A percentile compares a stretch with the other conserved stretches of the same genome.
Evolutionary conservation across 306 rosid genomes (phyloP).

Genomic region (Neltuma alba): DNA sequence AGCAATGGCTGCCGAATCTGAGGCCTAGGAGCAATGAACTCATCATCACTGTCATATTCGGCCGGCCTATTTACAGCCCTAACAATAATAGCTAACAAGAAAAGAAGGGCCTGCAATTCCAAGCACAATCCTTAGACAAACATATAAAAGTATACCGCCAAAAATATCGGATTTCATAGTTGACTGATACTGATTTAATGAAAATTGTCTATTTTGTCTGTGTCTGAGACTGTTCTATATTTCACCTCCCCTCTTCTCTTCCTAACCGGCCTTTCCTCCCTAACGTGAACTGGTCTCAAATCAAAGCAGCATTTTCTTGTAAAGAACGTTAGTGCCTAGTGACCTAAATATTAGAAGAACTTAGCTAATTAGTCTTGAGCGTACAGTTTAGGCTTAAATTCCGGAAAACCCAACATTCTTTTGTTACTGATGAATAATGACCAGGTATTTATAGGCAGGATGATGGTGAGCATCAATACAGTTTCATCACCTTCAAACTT

Average conservation of each 20-base stretch:
- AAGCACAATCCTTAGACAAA: constrained; percentile 27
- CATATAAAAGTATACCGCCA: constrained; percentile 19
- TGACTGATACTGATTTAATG: not conserved
- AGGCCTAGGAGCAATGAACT: constrained; percentile 69
- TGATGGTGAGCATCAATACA: not conserved
- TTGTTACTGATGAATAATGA: not conserved
- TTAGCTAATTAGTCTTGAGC: not conserved
- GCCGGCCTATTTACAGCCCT: constrained; percentile 80
- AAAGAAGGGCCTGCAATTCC: constrained; percentile 68
- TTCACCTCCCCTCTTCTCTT: constrained; percentile 5
- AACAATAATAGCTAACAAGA: constrained; percentile 82
- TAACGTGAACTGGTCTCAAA: not conserved
- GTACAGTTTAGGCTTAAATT: constrained; percentile 4
- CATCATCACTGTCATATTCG: constrained; percentile 96
- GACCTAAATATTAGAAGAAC: not conserved
- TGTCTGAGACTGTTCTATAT: not conserved
- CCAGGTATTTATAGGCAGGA: constrained; percentile 2
- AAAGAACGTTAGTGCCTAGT: not conserved
- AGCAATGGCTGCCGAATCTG: constrained; percentile 85
- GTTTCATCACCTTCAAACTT: constrained; percentile 16
- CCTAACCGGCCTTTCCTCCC: not conserved
- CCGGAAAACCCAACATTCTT: not conserved
- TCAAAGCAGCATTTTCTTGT: not conserved
- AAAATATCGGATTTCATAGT: constrained; percentile 2
- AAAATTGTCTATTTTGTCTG: not conserved